These are phyloP conservation scores for Theileria luwenshuni DNA, from an alignment of 169 alveolate genomes.

Conservation along the genomic window DNA sequence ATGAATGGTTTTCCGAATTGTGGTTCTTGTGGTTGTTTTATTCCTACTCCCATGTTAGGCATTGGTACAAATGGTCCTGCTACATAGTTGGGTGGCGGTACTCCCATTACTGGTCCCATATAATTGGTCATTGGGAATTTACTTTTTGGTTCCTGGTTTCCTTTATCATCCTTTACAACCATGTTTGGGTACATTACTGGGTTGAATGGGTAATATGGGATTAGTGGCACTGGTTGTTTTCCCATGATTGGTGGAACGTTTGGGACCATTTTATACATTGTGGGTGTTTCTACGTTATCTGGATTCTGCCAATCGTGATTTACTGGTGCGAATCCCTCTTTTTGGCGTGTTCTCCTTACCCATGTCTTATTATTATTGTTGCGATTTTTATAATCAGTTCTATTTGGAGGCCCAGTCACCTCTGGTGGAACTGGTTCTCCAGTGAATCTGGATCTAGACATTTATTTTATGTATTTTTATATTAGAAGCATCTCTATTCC, in stretches of 20 bases:
- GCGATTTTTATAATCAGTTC: constrained; percentile 7
- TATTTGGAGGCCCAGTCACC: background rate
- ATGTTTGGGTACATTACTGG: constrained; percentile 49
- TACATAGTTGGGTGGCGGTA: constrained; percentile 41
- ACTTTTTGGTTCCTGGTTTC: constrained; percentile 33
- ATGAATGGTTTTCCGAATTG: background rate
- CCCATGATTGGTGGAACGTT: constrained; percentile 29
- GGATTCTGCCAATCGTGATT: constrained; percentile 12
- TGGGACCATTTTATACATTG: constrained; percentile 10
- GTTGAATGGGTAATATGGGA: constrained; percentile 36
- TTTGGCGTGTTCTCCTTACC: constrained; percentile 14
- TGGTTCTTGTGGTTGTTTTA: constrained; percentile 20
- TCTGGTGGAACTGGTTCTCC: constrained; percentile 14
- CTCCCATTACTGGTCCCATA: constrained; percentile 31
- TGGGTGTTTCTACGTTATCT: background rate
- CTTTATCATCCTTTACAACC: constrained; percentile 44
- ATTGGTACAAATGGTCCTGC: constrained; percentile 45
- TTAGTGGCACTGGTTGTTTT: constrained; percentile 36
- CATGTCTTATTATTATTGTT: background rate
- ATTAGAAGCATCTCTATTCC: background rate
- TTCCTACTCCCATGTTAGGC: constrained; percentile 39
- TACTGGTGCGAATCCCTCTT: background rate
- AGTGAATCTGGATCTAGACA: constrained; percentile 14
- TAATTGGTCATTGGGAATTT: constrained; percentile 46
- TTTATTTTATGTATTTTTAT: constrained; percentile 4